Evolutionary conservation across 192 early-diverging fungal species (phyloP).

Genomic region (Phlyctochytrium planicorne): DNA sequence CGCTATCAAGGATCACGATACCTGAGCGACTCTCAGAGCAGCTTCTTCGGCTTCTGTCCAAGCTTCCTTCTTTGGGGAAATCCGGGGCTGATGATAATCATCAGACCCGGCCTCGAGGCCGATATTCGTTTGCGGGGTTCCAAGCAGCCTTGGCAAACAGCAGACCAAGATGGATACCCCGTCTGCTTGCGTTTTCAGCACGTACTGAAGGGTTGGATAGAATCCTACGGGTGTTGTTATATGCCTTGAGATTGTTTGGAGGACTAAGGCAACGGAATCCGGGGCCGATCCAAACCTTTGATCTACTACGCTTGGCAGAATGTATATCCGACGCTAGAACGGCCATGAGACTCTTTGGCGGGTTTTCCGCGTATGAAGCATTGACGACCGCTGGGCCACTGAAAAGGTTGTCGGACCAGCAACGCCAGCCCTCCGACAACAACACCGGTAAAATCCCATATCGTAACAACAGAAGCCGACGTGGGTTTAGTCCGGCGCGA

Average conservation of each 20-base stretch:
- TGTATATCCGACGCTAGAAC: background rate
- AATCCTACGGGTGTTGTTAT: background rate
- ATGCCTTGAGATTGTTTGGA: background rate
- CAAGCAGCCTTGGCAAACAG: background rate
- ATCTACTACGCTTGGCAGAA: background rate
- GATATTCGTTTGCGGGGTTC: background rate
- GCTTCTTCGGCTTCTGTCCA: background rate
- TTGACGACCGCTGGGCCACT: background rate
- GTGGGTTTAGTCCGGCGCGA: background rate
- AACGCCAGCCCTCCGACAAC: background rate
- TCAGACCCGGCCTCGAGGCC: background rate
- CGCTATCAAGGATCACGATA: background rate
- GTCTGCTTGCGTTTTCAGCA: background rate
- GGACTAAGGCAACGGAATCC: background rate
- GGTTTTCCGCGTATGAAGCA: background rate
- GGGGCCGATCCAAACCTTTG: background rate
- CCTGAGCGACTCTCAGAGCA: constrained; percentile 5
- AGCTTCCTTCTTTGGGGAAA: background rate
- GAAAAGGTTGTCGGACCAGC: background rate
- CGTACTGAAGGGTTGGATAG: background rate
- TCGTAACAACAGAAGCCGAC: background rate
- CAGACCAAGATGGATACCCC: background rate
- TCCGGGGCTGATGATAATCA: background rate
- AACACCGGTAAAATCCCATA: background rate
- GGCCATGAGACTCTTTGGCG: background rate